phyloP scores from a whole-genome alignment of 768 basidiomycete species.

The Cyathus striatus region DNA sequence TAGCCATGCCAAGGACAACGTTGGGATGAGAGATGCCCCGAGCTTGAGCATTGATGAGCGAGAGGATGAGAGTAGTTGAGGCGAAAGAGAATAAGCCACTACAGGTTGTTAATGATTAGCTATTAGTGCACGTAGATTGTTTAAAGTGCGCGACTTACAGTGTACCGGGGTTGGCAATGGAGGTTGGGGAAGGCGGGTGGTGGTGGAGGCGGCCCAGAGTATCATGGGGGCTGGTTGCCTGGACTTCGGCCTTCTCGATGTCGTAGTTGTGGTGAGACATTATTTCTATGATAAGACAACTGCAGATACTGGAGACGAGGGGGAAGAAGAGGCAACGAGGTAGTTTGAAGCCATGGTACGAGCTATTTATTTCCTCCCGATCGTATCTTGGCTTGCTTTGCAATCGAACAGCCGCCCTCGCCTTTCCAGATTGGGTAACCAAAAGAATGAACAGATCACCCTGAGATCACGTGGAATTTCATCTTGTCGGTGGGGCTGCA shows the following conservation, averaged over 20 bases:
- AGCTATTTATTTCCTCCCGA: background rate
- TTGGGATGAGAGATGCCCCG: conserved; percentile 35
- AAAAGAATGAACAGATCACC: background rate
- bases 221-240: conserved; percentile 20
- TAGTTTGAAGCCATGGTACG: too few species aligned
- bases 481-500: background rate
- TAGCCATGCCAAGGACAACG: conserved; percentile 57
- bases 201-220: conserved; percentile 14
- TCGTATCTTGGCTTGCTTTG: background rate
- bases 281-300: conserved; percentile 4
- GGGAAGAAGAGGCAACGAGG: background rate
- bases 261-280: conserved; percentile 14
- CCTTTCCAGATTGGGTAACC: background rate
- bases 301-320: conserved; percentile 1
- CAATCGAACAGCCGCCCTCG: too few species aligned
- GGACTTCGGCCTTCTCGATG: conserved; percentile 29
- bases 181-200: conserved; percentile 20
- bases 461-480: background rate
- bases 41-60: conserved; percentile 42
- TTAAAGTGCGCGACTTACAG: conserved; percentile 4
- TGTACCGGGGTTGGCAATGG: conserved; percentile 9
- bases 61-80: conserved; percentile 52
- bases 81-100: conserved; percentile 58
- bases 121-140: background rate
- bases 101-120: background rate